Conservation (phyloP, 2,329 filamentous ascomycete genomes). For the Amphichorda felina region DNA sequence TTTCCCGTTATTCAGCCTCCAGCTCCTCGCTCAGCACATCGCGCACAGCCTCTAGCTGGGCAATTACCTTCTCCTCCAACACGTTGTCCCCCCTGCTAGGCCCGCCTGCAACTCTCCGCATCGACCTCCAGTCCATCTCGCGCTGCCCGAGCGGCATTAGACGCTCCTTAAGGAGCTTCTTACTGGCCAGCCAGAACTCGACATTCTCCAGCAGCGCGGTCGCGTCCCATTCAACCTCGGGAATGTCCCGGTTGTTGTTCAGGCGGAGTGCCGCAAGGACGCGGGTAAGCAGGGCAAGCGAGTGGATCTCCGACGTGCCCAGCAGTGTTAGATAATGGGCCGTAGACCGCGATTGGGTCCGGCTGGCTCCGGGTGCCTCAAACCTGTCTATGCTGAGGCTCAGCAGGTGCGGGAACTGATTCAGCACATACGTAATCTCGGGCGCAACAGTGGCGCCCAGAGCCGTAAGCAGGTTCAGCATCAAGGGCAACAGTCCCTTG, state of each 20-base stretch:
- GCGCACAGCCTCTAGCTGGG: slow-evolving; percentile 50
- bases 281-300: slow-evolving; percentile 61
- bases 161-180: slow-evolving; percentile 57
- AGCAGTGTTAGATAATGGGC: slow-evolving; percentile 59
- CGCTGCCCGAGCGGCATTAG: slow-evolving; percentile 62
- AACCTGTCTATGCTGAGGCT: slow-evolving; percentile 60
- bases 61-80: slow-evolving; percentile 66
- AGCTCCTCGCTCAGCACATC: slow-evolving; percentile 41
- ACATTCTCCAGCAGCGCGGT: slow-evolving; percentile 66
- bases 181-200: slow-evolving; percentile 65
- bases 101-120: slow-evolving; percentile 21
- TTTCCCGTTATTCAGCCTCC: slow-evolving; percentile 19
- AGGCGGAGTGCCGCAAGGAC: slow-evolving; percentile 57
- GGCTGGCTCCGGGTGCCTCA: slow-evolving; percentile 44
- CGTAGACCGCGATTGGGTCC: slow-evolving; percentile 35
- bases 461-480: slow-evolving; percentile 75
- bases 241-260: slow-evolving; percentile 60
- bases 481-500: slow-evolving; percentile 74
- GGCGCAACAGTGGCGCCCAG: slow-evolving; percentile 72
- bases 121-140: slow-evolving; percentile 51
- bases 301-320: slow-evolving; percentile 67
- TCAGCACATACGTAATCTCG: slow-evolving; percentile 78
- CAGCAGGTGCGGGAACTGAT: slow-evolving; percentile 76
- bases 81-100: slow-evolving; percentile 40
- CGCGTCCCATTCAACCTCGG: slow-evolving; percentile 64